Evolutionary conservation across 495 filamentous ascomycete genomes (phyloP).

Genomic region (Lineolata rhizophorae): DNA sequence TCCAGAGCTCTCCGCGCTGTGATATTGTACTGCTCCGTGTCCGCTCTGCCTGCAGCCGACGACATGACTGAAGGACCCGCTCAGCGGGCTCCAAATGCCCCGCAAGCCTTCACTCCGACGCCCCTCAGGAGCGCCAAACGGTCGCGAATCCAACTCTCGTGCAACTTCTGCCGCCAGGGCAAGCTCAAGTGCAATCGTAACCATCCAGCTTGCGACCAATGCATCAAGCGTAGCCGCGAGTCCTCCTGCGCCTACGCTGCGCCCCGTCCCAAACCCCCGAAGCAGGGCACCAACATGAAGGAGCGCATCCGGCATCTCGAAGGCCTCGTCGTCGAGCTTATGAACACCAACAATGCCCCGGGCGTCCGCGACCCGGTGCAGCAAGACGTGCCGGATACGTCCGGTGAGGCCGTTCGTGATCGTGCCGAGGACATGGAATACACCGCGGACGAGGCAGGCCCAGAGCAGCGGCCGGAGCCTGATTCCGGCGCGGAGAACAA

Average conservation of each 20-base stretch:
- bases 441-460: neutral
- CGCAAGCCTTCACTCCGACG: no score
- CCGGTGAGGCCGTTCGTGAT: no score
- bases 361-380: no score
- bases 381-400: no score
- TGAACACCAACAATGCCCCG: no score
- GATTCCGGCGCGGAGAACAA: constrained; percentile 27
- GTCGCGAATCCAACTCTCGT: constrained; percentile 15
- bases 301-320: constrained; percentile 19
- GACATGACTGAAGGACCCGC: no score
- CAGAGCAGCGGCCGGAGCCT: neutral
- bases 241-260: constrained; percentile 14
- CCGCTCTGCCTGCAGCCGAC: no score
- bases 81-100: no score
- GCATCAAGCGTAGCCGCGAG: constrained; percentile 15
- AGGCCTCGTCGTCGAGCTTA: constrained; percentile 8
- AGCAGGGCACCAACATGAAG: constrained; percentile 15
- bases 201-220: constrained; percentile 19
- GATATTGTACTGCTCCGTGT: no score
- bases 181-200: constrained; percentile 19
- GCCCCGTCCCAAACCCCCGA: constrained; percentile 13
- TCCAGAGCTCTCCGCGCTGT: no score
- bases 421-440: no score
- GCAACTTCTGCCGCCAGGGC: constrained; percentile 15
- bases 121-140: no score